These are phyloP conservation scores for Tulasnella sp. DNA, from an alignment of 768 basidiomycete genomes.

Conservation along the genomic window DNA sequence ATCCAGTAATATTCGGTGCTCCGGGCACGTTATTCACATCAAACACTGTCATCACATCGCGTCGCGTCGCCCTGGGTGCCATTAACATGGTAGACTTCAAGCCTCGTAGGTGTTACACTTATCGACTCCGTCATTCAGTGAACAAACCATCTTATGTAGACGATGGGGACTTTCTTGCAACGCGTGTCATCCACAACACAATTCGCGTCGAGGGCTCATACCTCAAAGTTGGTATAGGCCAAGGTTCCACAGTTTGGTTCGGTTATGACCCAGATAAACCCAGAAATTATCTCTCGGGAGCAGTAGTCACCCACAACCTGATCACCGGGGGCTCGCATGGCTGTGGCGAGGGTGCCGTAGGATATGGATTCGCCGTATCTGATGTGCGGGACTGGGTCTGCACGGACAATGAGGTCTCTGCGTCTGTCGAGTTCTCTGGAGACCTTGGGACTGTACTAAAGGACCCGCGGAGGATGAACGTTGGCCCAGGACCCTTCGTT, in stretches of 20 bases:
- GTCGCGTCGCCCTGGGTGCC: conserved; percentile 20
- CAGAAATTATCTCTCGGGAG: conserved; percentile 19
- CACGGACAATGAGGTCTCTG: conserved; percentile 19
- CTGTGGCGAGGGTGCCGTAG: conserved; percentile 15
- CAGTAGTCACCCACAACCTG: conserved; percentile 20
- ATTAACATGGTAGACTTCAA: conserved; percentile 23
- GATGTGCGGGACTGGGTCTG: conserved; percentile 22
- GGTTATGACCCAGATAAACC: conserved; percentile 3
- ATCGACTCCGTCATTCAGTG: neutral
- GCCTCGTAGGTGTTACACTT: conserved; percentile 15
- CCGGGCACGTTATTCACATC: conserved; percentile 21
- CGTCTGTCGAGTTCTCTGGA: conserved; percentile 4
- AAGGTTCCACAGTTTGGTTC: conserved; percentile 22
- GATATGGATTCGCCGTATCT: conserved; percentile 22
- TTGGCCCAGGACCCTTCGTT: conserved; percentile 21
- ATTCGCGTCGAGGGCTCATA: conserved; percentile 19
- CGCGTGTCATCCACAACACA: conserved; percentile 22
- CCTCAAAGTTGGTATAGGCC: conserved; percentile 22
- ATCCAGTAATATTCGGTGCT: conserved; percentile 19
- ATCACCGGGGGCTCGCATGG: conserved; percentile 17
- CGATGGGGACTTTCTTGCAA: conserved; percentile 11
- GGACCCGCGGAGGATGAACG: conserved; percentile 13
- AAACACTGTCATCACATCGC: conserved; percentile 20
- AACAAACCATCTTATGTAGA: neutral
- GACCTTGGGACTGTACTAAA: conserved; percentile 1